These are phyloP conservation scores for Rhodotorula sp. DNA, from an alignment of 1,284 basidiomycete genomes.

Conservation along the genomic window DNA sequence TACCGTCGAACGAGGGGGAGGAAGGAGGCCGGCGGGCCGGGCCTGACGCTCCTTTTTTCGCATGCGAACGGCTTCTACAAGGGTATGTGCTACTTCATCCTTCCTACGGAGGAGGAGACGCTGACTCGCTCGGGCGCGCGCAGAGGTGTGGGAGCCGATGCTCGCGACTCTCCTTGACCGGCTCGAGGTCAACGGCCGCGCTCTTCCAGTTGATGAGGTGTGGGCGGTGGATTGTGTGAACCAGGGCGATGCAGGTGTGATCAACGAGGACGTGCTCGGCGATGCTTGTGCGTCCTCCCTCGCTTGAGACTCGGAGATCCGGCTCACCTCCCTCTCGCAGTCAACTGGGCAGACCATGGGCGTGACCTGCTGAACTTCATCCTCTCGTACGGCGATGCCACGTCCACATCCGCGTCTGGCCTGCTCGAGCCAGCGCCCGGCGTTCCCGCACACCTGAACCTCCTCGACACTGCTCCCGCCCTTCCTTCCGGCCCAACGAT, in stretches of 20 bases:
- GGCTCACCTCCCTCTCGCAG: slow-evolving; percentile 50
- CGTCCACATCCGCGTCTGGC: background rate
- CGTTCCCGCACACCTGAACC: slow-evolving; percentile 6
- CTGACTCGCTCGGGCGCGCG: background rate
- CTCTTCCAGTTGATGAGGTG: slow-evolving; percentile 64
- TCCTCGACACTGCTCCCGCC: slow-evolving; percentile 27
- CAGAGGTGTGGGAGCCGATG: slow-evolving; percentile 68
- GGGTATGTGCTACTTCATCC: slow-evolving; percentile 55
- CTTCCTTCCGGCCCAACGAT: slow-evolving; percentile 2
- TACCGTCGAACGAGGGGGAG: slow-evolving; percentile 8
- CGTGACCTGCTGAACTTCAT: slow-evolving; percentile 75
- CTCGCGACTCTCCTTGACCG: slow-evolving; percentile 56
- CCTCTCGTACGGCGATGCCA: slow-evolving; percentile 58
- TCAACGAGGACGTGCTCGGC: slow-evolving; percentile 63
- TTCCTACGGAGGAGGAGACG: background rate
- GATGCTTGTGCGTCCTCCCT: slow-evolving; percentile 58
- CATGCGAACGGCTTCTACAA: slow-evolving; percentile 84
- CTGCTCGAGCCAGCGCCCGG: background rate
- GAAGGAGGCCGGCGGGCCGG: background rate
- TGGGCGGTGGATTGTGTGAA: slow-evolving; percentile 77
- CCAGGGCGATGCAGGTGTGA: slow-evolving; percentile 70
- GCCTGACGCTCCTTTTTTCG: slow-evolving; percentile 67
- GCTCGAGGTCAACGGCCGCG: slow-evolving; percentile 19
- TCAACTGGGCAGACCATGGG: slow-evolving; percentile 68
- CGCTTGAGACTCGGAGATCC: background rate